These are phyloP conservation scores for Ambrosia trifida DNA, from an alignment of 129 eudicot species.

Conservation along the genomic window DNA sequence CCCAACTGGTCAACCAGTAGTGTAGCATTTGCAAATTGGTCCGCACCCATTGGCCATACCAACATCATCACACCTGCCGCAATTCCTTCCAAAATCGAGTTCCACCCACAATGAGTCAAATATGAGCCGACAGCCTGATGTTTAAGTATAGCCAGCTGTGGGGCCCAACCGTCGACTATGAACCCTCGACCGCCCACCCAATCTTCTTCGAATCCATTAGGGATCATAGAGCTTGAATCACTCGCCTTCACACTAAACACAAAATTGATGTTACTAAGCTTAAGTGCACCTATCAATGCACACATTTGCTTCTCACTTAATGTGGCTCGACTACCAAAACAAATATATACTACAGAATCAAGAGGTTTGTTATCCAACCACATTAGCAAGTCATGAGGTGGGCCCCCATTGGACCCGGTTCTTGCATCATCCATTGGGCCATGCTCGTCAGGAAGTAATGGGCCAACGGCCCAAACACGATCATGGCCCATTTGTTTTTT, in stretches of 20 bases:
- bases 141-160: conserved; percentile 43
- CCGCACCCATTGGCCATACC: conserved; percentile 77
- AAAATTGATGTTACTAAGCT: conserved; percentile 4
- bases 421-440: neutral
- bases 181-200: conserved; percentile 37
- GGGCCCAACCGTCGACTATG: conserved; percentile 61
- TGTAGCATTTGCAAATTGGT: conserved; percentile 55
- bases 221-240: conserved; percentile 13
- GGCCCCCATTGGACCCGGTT: neutral
- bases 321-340: conserved; percentile 15
- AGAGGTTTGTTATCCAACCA: neutral
- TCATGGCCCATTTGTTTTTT: conserved; percentile 22
- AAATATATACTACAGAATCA: conserved; percentile 16
- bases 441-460: conserved; percentile 17
- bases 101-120: conserved; percentile 69
- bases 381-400: neutral
- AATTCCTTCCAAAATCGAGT: conserved; percentile 52
- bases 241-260: neutral
- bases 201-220: conserved; percentile 41
- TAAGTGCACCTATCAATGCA: conserved; percentile 17
- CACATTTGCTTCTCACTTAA: conserved; percentile 19
- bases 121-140: conserved; percentile 53
- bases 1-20: conserved; percentile 48
- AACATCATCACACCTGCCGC: conserved; percentile 55
- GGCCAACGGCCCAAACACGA: conserved; percentile 41